phyloP scores from a whole-genome alignment of 169 alveolate species.

The Plasmodium reichenowi region DNA sequence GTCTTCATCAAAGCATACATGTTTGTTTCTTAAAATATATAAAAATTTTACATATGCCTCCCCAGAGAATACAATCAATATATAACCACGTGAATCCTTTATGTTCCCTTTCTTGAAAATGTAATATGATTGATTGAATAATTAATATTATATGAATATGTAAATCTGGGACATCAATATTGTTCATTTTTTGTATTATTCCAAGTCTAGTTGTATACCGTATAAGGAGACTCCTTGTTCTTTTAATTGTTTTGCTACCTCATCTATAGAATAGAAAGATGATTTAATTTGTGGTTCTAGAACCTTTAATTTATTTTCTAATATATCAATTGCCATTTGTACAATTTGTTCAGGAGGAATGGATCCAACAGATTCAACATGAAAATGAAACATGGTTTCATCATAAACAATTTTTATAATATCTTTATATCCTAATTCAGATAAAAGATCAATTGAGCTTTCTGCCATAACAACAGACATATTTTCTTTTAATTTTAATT shows the following conservation, averaged over 20 bases:
- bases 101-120: not conserved
- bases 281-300: conserved; percentile 74
- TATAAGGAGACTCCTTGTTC: conserved; percentile 74
- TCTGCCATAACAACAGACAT: conserved; percentile 80
- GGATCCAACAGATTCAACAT: conserved; percentile 93
- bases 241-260: conserved; percentile 68
- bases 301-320: conserved; percentile 86
- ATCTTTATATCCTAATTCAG: conserved; percentile 83
- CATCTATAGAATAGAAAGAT: conserved; percentile 70
- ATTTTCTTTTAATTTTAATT: conserved; percentile 51
- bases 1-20: no score
- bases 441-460: conserved; percentile 79
- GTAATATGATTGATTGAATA: no score
- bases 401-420: conserved; percentile 82
- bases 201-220: conserved; percentile 68
- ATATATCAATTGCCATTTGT: conserved; percentile 89
- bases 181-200: not conserved
- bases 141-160: no score
- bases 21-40: no score
- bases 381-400: conserved; percentile 85
- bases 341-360: conserved; percentile 94
- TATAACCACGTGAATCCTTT: not conserved
- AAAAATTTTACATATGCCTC: no score
- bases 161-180: not conserved
- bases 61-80: no score